Conservation (phyloP, 139 green algal species). For the Tetraselmis chui region DNA sequence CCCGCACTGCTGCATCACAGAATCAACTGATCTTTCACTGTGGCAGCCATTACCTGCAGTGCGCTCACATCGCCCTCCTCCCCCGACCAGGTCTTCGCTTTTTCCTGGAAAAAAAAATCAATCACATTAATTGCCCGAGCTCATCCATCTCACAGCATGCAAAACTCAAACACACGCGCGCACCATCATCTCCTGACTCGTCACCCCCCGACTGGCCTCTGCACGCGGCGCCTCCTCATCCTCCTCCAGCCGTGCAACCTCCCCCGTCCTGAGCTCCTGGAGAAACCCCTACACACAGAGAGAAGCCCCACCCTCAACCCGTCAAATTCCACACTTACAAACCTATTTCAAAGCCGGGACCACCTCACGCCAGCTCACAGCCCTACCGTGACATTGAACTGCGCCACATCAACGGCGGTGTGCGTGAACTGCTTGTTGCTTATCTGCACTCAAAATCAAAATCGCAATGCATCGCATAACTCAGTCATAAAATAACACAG, state of each 20-base stretch:
- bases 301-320: not conserved
- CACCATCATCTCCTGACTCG: not conserved
- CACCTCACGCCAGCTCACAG: not conserved
- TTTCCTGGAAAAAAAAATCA: too few relatives aligned
- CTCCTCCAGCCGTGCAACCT: not conserved
- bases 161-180: too few relatives aligned
- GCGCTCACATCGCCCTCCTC: not conserved
- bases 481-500: too few relatives aligned
- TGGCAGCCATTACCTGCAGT: not conserved
- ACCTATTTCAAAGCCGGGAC: not conserved
- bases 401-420: slow-evolving; percentile 54
- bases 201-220: not conserved
- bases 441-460: slow-evolving; percentile 34
- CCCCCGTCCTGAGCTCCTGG: slow-evolving; percentile 30
- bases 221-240: not conserved
- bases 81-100: not conserved
- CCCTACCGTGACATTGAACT: slow-evolving; percentile 55
- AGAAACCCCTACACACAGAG: slow-evolving; percentile 5
- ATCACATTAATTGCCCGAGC: too few relatives aligned
- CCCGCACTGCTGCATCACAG: too few relatives aligned
- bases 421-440: slow-evolving; percentile 59
- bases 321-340: not conserved
- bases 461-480: too few relatives aligned
- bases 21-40: too few relatives aligned
- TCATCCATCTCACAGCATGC: too few relatives aligned